phyloP scores from a whole-genome alignment of 148 eudicot species.

The Rhododendron williamsianum region DNA sequence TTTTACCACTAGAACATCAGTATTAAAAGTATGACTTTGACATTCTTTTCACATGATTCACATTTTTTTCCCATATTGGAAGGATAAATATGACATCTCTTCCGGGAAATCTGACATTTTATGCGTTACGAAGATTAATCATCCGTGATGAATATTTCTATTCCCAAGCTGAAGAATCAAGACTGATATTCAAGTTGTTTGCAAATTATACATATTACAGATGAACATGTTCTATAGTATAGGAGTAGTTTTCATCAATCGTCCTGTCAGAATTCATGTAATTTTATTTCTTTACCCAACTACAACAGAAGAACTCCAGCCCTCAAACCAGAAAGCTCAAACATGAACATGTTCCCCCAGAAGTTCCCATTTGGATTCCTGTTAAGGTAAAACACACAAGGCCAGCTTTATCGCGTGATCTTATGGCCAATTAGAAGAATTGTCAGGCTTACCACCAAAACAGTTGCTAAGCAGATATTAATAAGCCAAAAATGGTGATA shows the following conservation, averaged over 20 bases:
- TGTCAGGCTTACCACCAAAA: not conserved
- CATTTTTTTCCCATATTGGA: not conserved
- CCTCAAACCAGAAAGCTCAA: not conserved
- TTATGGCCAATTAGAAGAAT: not conserved
- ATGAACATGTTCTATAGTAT: not conserved
- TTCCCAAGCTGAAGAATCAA: not conserved
- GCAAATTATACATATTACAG: not conserved
- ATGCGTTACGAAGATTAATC: not conserved
- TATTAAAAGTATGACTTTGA: not conserved
- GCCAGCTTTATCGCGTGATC: not conserved
- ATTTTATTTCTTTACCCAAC: not conserved
- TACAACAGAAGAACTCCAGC: not conserved
- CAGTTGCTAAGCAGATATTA: not conserved
- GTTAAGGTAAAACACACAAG: not conserved
- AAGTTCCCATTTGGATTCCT: constrained; percentile 1
- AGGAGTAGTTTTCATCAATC: not conserved
- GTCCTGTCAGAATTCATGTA: not conserved
- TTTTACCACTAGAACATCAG: not conserved
- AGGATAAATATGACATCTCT: not conserved
- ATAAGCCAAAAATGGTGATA: not conserved
- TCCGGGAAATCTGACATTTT: too few species aligned
- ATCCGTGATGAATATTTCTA: not conserved
- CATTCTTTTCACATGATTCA: not conserved
- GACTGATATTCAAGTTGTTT: not conserved
- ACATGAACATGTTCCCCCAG: not conserved